Base-by-base conservation (phyloP, 352 stramenopile genomes). In the Pythium phragmiticola region DNA sequence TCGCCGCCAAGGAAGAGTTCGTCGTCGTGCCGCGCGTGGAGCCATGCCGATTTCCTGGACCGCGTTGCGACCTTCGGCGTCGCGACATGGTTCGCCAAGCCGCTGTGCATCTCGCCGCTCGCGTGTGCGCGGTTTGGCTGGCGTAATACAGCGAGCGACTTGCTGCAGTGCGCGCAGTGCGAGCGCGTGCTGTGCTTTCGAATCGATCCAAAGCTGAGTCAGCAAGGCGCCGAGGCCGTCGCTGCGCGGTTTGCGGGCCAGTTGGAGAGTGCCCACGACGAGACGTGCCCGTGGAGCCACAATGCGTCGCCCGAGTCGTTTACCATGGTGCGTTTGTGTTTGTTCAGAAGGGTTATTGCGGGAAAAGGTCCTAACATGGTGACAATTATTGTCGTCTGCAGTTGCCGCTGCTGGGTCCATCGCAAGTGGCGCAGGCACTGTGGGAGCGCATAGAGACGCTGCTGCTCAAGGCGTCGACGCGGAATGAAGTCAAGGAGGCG, bases 61-160 rank as follows among this genome's bases (percentile, higher is more conserved):
- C 82, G 82, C 62, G 75, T 85, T 19, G 67, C 68, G 52, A 89
- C 63, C 51, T 90, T 88, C 60, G 66, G 59, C 26, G 79, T 84
- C 47, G 76, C 52, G 39, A 80, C 68, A 41, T 90, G 82, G 82
- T 88, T 88, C 34, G 82, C 77, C 17, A 90, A 90, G 46, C 82
- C 79, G 33, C 65, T 68, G 1, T 30, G 36, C 13, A 80, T 90
- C 57, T 75, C 54, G 33, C 67, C 66, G 11, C 75, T 89, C 23
- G 71, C 63, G 34, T 85, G 78, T 48, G 76, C 79, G 55, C 79
- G 78, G 30, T 59, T 79, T 59, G 82, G 82, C 14, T 90, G 79
- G 79, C 57, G 36, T 19, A 87, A 90, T 60, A 73, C 65, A 6
- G 60, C 56, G 26, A 41, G 64, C 7, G 79, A 90, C 52, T 58